Base-by-base conservation (phyloP, 2,329 filamentous ascomycete genomes). In the Chaetothyriales sp. region DNA sequence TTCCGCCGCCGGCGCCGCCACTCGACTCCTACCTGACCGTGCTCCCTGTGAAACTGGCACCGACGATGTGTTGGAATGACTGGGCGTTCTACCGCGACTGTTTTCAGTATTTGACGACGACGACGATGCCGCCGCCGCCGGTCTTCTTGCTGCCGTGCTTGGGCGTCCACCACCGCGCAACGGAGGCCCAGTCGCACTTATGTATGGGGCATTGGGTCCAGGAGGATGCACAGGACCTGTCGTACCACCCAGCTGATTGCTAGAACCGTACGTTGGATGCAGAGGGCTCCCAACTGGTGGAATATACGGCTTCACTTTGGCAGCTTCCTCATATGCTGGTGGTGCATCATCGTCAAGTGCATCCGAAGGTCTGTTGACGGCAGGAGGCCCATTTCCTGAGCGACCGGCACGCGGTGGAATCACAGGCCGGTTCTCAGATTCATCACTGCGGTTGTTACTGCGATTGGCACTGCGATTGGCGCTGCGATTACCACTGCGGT, bases 291-390 rank as follows among this genome's bases (percentile, higher is more conserved):
- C 61, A 12, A 61, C 59, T 0, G 76, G 73, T 1, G 75, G 74
- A 18, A 72, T 66, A 55, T 81, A 82, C 2, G 71, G 71, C n/a
- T 72, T 71, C 44, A 72, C 71, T 12, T 68, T 73, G 0, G 78
- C 73, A 18, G 78, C 77, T 62, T 83, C 78, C 62, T 84, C 81
- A 59, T 84, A 84, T 0, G 75, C 74, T 3, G 81, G 81, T 1
- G 79, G 78, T 0, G 71, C 74, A 25, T 79, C 73, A 20, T 76
- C 71, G 48, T 58, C 68, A 46, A 65, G 69, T 51, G 59, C 66
- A 36, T 67, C 58, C 46, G 64, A 60, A 20, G 59, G 60, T 47
- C 57, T 49, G 39, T 58, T 58, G 4, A 59, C 56, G 15, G 52
- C 57, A 20, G 51, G 55, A 15, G 32, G 32, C 8, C 32, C 32